These are phyloP conservation scores for Desmodesmus armatus DNA, from an alignment of 139 green algal genomes.

Conservation along the genomic window DNA sequence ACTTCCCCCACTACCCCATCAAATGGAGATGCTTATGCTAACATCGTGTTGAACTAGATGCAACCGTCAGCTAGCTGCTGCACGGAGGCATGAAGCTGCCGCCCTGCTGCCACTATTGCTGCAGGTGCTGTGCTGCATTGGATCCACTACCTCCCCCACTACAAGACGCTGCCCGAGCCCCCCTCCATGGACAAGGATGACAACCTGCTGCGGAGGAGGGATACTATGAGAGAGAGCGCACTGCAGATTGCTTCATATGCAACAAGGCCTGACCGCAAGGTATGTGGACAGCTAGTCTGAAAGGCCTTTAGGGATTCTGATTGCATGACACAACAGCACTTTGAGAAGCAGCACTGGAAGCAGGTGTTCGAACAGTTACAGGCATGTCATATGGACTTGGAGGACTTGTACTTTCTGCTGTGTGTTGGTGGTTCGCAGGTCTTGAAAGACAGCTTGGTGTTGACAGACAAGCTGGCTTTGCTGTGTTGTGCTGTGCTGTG, in stretches of 20 bases:
- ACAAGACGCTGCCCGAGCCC: conserved; percentile 68
- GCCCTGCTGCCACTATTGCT: not conserved
- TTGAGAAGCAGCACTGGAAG: too few relatives aligned
- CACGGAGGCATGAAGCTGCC: too few relatives aligned
- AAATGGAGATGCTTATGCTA: not conserved
- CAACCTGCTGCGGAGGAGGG: conserved; percentile 56
- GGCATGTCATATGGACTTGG: too few relatives aligned
- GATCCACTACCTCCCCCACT: conserved; percentile 73
- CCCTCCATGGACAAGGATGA: conserved; percentile 47
- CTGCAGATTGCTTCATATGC: conserved; percentile 64
- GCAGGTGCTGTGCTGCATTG: conserved; percentile 69
- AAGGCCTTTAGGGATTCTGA: too few relatives aligned
- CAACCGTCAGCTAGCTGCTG: not conserved
- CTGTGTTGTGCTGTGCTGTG: not conserved
- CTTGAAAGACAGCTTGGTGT: too few relatives aligned
- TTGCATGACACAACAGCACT: too few relatives aligned
- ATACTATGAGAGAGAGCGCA: conserved; percentile 43
- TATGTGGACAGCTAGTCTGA: too few relatives aligned
- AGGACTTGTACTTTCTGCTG: too few relatives aligned
- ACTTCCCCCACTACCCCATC: not conserved
- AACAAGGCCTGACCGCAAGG: conserved; percentile 38
- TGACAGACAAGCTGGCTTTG: too few relatives aligned
- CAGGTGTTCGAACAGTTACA: too few relatives aligned
- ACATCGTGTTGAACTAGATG: not conserved
- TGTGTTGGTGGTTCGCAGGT: too few relatives aligned